Base-by-base conservation (phyloP, 2,329 filamentous ascomycete species). In the Fusarium ramigenum region DNA sequence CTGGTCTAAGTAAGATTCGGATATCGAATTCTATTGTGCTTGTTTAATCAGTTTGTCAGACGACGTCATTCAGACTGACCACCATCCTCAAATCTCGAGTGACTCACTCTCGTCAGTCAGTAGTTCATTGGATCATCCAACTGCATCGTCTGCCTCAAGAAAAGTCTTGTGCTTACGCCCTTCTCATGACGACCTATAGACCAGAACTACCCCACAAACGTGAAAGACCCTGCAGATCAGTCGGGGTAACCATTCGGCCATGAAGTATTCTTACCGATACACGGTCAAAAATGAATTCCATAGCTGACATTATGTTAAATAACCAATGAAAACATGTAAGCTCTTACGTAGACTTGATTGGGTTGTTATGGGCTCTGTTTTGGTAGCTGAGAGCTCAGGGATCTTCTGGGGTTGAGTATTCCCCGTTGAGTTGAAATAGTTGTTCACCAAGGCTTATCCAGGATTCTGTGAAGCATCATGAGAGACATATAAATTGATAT, bases 241-340 rank as follows among this genome's bases (percentile, higher is more conserved):
- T 63, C 15, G 60, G 59, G 25, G 42, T 59, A 63, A 59, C 23
- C 15, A 34, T n/a, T 59, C 60, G 52, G 52, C 25, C 8, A 34
- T n/a, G 11, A 18, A 12, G 14, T 14, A 59, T 7, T 47, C 34
- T 63, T 25, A 59, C 60, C 52, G 52, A 40, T 18, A 32, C 12
- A 25, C 23, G 21, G 34, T 5, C 2, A 39, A 42, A 42, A 54
- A 25, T 19, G n/a, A 25, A 32, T 21, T 0, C 18, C 18, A 23
- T 30, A 16, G 7, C 11, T 37, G 21, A 32, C 25, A 53, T 28
- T 21, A 19, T 3, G 7, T 21, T 6, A 11, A 21, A 2, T 2
- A 6, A 3, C 5, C 8, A 21, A 2, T 7, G 2, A 7, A n/a
- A n/a, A n/a, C n/a, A n/a, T n/a, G n/a, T n/a, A n/a, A n/a, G n/a